phyloP scores from a whole-genome alignment of 306 rosid genomes.

The Clitoria ternatea region DNA sequence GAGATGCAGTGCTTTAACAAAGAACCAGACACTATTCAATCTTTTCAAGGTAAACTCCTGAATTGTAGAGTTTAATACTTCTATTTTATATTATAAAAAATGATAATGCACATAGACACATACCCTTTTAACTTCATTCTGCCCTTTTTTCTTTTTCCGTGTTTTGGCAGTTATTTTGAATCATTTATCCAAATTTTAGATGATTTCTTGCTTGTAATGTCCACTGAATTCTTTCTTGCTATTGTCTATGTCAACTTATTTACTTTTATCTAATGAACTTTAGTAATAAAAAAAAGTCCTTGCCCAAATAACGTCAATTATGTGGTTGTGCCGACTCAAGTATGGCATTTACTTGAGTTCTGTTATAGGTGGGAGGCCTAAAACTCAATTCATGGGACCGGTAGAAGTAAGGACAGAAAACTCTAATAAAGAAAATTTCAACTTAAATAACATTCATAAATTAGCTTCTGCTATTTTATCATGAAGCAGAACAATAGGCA shows the following conservation, averaged over 20 bases:
- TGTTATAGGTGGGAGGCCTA: not conserved
- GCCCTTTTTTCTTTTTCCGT: not conserved
- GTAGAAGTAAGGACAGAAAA: not conserved
- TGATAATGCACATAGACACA: not conserved
- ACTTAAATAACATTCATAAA: not conserved
- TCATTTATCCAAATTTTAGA: constrained; percentile 1
- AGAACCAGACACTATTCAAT: constrained; percentile 90
- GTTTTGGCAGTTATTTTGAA: constrained; percentile 5
- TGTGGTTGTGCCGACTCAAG: not conserved
- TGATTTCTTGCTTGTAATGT: constrained; percentile 13
- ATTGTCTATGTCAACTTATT: not conserved
- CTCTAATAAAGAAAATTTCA: not conserved
- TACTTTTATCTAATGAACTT: not conserved
- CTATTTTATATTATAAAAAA: constrained; percentile 5
- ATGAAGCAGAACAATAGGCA: not conserved
- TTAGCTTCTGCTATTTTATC: not conserved
- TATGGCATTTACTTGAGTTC: not conserved
- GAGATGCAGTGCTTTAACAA: constrained; percentile 95
- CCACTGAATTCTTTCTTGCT: not conserved
- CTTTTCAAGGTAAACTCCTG: constrained; percentile 73
- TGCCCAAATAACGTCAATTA: not conserved
- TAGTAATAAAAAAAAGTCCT: not conserved
- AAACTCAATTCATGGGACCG: constrained; percentile 1
- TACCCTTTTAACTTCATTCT: not conserved
- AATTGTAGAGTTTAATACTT: constrained; percentile 5